Base-by-base conservation (phyloP, 306 rosid genomes). In the Citrullus colocynthis region DNA sequence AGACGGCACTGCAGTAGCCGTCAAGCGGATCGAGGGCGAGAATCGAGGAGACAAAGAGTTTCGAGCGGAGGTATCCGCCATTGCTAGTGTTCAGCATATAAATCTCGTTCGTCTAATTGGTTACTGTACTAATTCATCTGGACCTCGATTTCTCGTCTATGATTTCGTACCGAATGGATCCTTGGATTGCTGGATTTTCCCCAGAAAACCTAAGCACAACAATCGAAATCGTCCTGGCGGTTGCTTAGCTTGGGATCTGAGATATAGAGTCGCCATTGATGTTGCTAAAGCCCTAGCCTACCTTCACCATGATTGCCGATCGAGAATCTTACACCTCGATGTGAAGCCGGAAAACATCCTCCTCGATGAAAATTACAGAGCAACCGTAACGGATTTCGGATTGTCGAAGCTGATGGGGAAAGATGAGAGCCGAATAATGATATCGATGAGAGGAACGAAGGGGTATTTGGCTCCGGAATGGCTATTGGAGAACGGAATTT, bases 401-500 rank as follows among this genome's bases (percentile, higher is more conserved):
- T 84, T 95, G 17, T 90, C 98, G 2, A 95, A 87, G 79, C 90
- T 95, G 8, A 79, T 95, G 74, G 88, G 96, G 3, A 89, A 84
- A 62, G 96, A 92, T 13, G 90, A 84, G 75, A 95, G 97, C 41
- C 80, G 82, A 58, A 80, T 95, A 6, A 64, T 95, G 76, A 92
- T 93, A 7, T 89, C 91, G 7, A 81, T 95, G 12, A 82, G 97
- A 30, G 98, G 98, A 14, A 95, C 98, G 3, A 88, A 87, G 82
- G 97, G 98, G 2, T 95, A 95, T 78, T 80, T 95, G 11, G 98
- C 98, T 7, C 98, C 98, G 8, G 98, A 95, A 36, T 95, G 98
- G 98, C 71, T 95, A 1, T 81, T 95, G 18, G 92, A 95, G 55
- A 86, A 85, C 8, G 98, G 98, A 28, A 81, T 95, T 48, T 90